A percentile compares a stretch with the other conserved stretches of the same genome.
phyloP scores from a whole-genome alignment of 257 asterid genomes.

The Apocynum venetum region DNA sequence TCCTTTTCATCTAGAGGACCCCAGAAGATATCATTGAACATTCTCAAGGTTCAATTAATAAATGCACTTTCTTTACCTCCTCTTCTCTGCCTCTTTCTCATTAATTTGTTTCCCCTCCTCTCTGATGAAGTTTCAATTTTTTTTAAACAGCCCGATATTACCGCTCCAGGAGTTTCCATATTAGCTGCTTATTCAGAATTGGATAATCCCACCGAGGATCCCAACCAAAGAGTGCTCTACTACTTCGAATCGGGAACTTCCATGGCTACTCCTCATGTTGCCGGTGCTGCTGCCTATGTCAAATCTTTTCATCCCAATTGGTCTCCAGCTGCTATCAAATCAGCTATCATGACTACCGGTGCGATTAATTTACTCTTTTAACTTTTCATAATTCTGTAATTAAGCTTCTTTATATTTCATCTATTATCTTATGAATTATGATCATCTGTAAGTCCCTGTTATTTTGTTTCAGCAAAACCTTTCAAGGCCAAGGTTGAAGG shows the following conservation, averaged over 20 bases:
- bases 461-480: constrained; percentile 38
- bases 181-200: constrained; percentile 55
- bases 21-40: constrained; percentile 31
- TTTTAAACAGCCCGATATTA: constrained; percentile 60
- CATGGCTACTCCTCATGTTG: constrained; percentile 80
- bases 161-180: constrained; percentile 80
- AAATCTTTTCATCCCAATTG: constrained; percentile 69
- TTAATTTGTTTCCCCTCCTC: too few species aligned
- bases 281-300: constrained; percentile 73
- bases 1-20: constrained; percentile 89
- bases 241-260: constrained; percentile 77
- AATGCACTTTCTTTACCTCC: not conserved
- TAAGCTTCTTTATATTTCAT: too few species aligned
- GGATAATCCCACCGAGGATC: constrained; percentile 19
- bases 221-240: constrained; percentile 30
- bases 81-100: too few species aligned
- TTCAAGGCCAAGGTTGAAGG: constrained; percentile 40
- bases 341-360: constrained; percentile 89
- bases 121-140: not conserved
- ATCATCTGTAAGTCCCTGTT: too few species aligned
- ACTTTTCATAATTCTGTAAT: too few species aligned
- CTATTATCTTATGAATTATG: too few species aligned
- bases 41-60: constrained; percentile 59
- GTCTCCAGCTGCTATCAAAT: constrained; percentile 80
- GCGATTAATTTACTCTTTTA: not conserved